phyloP scores from a whole-genome alignment of 768 basidiomycete genomes.

The Kwoniella sp. region DNA sequence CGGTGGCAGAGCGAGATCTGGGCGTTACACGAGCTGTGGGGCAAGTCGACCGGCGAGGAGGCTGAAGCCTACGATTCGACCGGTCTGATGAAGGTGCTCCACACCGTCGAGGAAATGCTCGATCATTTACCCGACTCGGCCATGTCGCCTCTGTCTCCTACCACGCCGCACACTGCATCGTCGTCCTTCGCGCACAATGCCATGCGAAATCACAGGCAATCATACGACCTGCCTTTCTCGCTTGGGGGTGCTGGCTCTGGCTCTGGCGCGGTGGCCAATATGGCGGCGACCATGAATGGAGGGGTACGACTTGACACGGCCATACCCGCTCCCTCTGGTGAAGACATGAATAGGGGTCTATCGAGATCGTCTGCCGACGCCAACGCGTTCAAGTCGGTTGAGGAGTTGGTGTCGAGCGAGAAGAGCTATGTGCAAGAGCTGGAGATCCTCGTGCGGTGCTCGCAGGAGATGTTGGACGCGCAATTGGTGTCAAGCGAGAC shows the following conservation, averaged over 20 bases:
- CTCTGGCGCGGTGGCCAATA: constrained; percentile 28
- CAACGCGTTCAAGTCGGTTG: constrained; percentile 52
- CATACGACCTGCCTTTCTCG: constrained; percentile 39
- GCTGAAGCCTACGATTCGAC: constrained; percentile 71
- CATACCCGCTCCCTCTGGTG: constrained; percentile 7
- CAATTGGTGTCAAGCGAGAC: constrained; percentile 90
- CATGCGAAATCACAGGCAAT: constrained; percentile 20
- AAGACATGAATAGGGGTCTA: constrained; percentile 23
- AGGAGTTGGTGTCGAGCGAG: constrained; percentile 90
- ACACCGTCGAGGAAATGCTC: constrained; percentile 45
- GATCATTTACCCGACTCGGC: constrained; percentile 48
- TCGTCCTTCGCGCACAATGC: no score
- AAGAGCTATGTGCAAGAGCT: constrained; percentile 94
- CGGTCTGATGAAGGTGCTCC: constrained; percentile 73
- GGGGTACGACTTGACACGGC: constrained; percentile 30
- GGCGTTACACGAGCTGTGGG: constrained; percentile 81
- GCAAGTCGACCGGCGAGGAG: constrained; percentile 67
- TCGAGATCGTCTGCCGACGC: constrained; percentile 25
- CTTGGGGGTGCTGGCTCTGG: constrained; percentile 38
- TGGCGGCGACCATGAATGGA: constrained; percentile 43
- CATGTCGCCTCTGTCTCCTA: constrained; percentile 52
- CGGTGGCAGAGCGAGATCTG: constrained; percentile 71
- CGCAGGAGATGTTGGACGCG: constrained; percentile 72
- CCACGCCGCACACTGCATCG: constrained; percentile 16
- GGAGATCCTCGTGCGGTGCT: constrained; percentile 94